Conservation (phyloP, 2,329 filamentous ascomycete species). For the Aureobasidium leucospermi region DNA sequence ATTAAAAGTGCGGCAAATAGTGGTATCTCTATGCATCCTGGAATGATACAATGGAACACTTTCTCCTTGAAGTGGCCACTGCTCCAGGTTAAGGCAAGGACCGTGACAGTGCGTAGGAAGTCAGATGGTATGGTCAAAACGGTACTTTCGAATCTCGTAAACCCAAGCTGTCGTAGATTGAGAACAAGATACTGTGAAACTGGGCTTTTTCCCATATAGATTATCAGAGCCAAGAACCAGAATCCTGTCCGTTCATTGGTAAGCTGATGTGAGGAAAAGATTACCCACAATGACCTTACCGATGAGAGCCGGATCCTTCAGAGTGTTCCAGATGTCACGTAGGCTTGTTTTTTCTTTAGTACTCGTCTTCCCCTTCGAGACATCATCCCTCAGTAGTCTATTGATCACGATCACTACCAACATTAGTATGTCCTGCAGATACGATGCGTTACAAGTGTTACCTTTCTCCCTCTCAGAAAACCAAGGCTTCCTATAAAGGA, state of each 20-base stretch:
- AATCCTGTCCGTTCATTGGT: background rate
- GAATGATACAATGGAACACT: constrained; percentile 45
- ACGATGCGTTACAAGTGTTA: background rate
- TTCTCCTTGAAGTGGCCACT: constrained; percentile 51
- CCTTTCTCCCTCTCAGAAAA: constrained; percentile 24
- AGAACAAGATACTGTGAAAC: constrained; percentile 51
- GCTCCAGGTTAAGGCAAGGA: constrained; percentile 47
- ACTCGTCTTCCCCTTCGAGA: constrained; percentile 9
- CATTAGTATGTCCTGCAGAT: background rate
- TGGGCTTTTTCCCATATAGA: constrained; percentile 46
- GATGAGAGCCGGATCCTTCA: background rate
- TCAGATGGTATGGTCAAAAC: constrained; percentile 15
- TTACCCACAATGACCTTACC: constrained; percentile 42
- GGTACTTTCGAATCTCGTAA: constrained; percentile 26
- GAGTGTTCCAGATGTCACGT: background rate
- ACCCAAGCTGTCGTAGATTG: constrained; percentile 49
- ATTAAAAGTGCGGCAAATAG: constrained; percentile 45
- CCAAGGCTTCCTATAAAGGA: constrained; percentile 21
- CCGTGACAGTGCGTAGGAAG: constrained; percentile 40
- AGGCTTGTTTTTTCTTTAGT: background rate
- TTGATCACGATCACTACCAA: constrained; percentile 24
- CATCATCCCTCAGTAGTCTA: constrained; percentile 13
- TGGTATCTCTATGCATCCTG: constrained; percentile 48
- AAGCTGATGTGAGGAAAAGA: constrained; percentile 30
- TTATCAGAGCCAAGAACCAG: background rate